Conservation (phyloP, 2,329 filamentous ascomycete species). For the Canariomyces notabilis region DNA sequence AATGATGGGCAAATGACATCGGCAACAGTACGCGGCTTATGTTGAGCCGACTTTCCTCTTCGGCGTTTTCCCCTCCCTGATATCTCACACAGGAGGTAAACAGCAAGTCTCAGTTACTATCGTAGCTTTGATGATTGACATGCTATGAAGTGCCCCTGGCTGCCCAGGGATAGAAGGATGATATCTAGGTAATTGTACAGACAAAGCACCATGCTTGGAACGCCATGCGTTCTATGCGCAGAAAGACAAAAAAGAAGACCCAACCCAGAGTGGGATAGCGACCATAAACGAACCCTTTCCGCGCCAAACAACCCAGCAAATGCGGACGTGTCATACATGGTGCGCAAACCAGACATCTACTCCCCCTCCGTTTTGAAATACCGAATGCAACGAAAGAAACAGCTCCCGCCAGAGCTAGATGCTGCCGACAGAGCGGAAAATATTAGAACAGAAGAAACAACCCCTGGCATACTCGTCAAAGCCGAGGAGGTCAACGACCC, state of each 20-base stretch:
- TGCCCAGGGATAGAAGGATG: conserved; percentile 2
- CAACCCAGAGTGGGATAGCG: background rate
- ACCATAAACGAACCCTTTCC: too few species aligned
- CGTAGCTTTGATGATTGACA: too few species aligned
- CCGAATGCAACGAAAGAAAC: background rate
- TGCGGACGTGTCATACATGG: conserved; percentile 1
- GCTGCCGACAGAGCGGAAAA: too few species aligned
- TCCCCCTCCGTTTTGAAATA: background rate
- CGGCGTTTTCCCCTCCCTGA: too few species aligned
- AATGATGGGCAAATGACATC: too few species aligned
- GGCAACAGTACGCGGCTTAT: too few species aligned
- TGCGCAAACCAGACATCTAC: background rate
- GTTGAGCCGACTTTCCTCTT: too few species aligned
- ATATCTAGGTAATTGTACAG: conserved; percentile 3
- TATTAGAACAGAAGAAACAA: conserved; percentile 20
- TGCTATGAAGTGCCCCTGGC: too few species aligned
- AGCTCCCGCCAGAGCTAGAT: too few species aligned
- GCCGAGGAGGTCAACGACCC: background rate
- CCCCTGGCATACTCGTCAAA: conserved; percentile 9
- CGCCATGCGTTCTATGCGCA: conserved; percentile 7
- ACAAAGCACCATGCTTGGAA: background rate
- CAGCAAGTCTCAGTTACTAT: too few species aligned
- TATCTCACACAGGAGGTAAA: too few species aligned
- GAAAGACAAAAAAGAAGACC: background rate
- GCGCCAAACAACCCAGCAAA: background rate